Evolutionary conservation across 2,329 filamentous ascomycete genomes (phyloP).

Genomic region (Bipolaris victoriae): DNA sequence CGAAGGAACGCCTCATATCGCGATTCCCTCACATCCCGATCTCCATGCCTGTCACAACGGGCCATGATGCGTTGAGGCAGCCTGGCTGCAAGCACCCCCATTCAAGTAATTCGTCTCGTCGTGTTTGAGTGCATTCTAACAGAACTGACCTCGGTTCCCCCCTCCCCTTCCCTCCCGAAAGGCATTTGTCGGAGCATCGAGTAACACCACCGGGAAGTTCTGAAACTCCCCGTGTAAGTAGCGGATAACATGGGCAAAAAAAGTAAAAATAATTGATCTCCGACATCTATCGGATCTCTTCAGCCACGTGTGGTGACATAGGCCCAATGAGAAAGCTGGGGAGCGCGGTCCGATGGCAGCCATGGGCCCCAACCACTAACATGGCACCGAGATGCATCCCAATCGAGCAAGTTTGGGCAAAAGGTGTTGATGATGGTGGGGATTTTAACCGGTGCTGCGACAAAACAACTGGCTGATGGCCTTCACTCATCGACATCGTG

Average conservation of each 20-base stretch:
- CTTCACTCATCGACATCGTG: neutral
- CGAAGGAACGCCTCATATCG: neutral
- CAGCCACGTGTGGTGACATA: neutral
- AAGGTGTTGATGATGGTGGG: slow-evolving; percentile 5
- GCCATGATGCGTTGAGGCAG: neutral
- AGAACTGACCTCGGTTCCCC: too few relatives aligned
- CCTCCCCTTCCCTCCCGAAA: too few relatives aligned
- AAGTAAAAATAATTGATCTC: neutral
- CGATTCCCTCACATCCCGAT: neutral
- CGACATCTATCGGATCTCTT: neutral
- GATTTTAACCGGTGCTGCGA: slow-evolving; percentile 5
- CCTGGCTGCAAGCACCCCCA: too few relatives aligned
- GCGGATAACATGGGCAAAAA: too few relatives aligned
- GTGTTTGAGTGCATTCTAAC: too few relatives aligned
- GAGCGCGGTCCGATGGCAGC: neutral
- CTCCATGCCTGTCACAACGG: neutral
- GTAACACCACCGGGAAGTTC: too few relatives aligned
- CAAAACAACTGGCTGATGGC: neutral
- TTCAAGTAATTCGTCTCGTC: too few relatives aligned
- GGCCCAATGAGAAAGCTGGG: neutral
- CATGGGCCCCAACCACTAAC: neutral
- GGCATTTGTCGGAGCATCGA: too few relatives aligned
- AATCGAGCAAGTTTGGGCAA: slow-evolving; percentile 4
- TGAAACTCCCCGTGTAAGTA: too few relatives aligned
- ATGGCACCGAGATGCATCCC: neutral